phyloP scores from a whole-genome alignment of 768 basidiomycete species.

The Leccinum longicurvipes region DNA sequence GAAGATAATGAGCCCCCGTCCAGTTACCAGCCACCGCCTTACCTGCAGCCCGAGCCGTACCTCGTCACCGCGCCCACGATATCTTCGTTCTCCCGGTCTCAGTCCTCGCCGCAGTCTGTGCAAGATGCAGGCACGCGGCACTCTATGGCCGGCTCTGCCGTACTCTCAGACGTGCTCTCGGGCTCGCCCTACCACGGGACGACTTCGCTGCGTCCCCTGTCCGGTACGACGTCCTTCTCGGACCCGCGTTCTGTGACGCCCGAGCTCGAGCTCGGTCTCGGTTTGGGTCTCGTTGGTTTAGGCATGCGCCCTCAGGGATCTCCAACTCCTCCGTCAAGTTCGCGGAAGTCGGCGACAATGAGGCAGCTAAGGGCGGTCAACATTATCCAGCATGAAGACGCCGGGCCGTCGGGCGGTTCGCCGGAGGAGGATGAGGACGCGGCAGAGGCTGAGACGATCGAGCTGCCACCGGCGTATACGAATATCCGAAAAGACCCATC shows the following conservation, averaged over 20 bases:
- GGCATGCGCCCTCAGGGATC: conserved; percentile 16
- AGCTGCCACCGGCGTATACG: conserved; percentile 82
- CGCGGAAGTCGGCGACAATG: conserved; percentile 38
- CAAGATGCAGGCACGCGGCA: conserved; percentile 24
- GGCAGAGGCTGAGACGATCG: conserved; percentile 73
- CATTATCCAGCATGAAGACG: conserved; percentile 83
- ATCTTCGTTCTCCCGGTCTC: conserved; percentile 29
- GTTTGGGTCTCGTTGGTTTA: not conserved
- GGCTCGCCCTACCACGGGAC: conserved; percentile 25
- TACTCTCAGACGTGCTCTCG: conserved; percentile 16
- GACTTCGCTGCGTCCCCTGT: conserved; percentile 24
- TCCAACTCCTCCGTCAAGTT: conserved; percentile 21
- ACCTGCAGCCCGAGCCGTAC: conserved; percentile 75
- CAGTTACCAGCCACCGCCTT: conserved; percentile 58
- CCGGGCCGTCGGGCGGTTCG: conserved; percentile 41
- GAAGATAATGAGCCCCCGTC: conserved; percentile 45
- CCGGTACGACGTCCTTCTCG: conserved; percentile 26
- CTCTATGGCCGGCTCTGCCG: conserved; percentile 19
- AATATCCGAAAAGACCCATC: conserved; percentile 39
- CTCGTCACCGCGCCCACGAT: conserved; percentile 62
- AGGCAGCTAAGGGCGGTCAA: conserved; percentile 68
- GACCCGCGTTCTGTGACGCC: conserved; percentile 48
- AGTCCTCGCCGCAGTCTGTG: conserved; percentile 17
- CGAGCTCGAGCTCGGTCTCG: conserved; percentile 29
- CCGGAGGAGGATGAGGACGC: conserved; percentile 32